Conservation (phyloP, 805 yeast genomes). For the Metschnikowia noctiluminum region DNA sequence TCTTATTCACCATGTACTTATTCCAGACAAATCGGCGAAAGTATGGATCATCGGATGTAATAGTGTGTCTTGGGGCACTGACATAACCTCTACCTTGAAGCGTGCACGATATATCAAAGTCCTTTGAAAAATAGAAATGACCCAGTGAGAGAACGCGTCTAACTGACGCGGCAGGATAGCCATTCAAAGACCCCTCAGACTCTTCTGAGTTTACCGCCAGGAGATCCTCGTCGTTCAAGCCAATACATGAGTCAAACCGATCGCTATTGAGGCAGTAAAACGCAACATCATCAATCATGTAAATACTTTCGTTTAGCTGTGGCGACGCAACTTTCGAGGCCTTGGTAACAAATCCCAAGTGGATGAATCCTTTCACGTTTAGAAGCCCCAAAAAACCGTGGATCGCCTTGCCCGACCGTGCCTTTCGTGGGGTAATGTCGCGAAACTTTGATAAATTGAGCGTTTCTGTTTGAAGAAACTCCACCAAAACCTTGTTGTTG, state of each 20-base stretch:
- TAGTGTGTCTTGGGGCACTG: conserved; percentile 6
- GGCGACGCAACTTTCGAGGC: conserved; percentile 58
- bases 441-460: conserved; percentile 39
- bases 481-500: conserved; percentile 43
- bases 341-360: conserved; percentile 56
- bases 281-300: conserved; percentile 55
- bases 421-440: conserved; percentile 38
- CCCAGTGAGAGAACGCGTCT: conserved; percentile 44
- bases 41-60: conserved; percentile 36
- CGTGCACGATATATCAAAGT: conserved; percentile 45
- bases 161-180: conserved; percentile 44
- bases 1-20: conserved; percentile 41
- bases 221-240: conserved; percentile 13
- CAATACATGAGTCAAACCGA: conserved; percentile 43
- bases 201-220: conserved; percentile 15
- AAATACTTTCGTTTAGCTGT: conserved; percentile 49
- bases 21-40: conserved; percentile 52
- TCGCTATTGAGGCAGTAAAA: conserved; percentile 62
- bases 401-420: conserved; percentile 26
- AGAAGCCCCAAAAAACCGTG: conserved; percentile 63
- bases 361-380: conserved; percentile 50
- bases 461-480: conserved; percentile 44
- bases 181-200: conserved; percentile 14
- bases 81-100: conserved; percentile 43
- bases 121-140: conserved; percentile 45